phyloP scores from a whole-genome alignment of 2,329 filamentous ascomycete species.

The Pseudogymnoascus sp. region DNA sequence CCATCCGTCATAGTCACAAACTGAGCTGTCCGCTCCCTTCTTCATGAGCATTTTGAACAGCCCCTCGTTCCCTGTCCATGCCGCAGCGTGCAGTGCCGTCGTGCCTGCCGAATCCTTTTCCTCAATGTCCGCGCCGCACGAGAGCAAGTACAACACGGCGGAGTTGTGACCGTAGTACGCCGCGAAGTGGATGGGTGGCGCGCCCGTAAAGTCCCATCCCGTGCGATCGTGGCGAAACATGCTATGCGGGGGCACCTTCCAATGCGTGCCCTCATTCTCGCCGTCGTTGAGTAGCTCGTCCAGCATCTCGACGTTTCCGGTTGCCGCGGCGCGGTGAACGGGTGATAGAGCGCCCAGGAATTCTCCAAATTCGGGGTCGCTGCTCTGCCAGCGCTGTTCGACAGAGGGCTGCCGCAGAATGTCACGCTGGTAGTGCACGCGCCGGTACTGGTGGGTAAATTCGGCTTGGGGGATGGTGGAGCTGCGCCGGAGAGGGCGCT shows the following conservation, averaged over 20 bases:
- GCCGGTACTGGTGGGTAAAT: background rate
- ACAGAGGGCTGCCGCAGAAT: background rate
- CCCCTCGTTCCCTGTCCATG: background rate
- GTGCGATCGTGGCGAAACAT: background rate
- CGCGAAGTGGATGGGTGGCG: background rate
- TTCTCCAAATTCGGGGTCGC: background rate
- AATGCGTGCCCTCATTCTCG: background rate
- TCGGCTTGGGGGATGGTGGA: background rate
- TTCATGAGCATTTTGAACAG: constrained; percentile 1
- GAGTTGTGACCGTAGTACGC: background rate
- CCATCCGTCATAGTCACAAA: background rate
- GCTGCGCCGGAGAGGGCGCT: background rate
- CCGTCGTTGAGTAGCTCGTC: background rate
- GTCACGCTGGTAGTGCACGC: background rate
- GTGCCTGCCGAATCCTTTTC: background rate
- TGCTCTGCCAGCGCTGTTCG: background rate
- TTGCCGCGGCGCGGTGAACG: background rate
- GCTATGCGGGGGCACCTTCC: background rate
- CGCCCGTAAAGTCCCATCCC: background rate
- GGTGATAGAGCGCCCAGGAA: background rate
- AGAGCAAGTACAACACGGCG: background rate
- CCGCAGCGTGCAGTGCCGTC: background rate
- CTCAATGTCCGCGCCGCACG: background rate
- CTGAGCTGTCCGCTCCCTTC: background rate
- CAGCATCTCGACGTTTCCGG: background rate